Percentiles rank a stretch among this genome's conserved stretches.
These are phyloP conservation scores for Hypoxylon crocopeplum DNA, from an alignment of 495 filamentous ascomycete genomes.

Conservation along the genomic window DNA sequence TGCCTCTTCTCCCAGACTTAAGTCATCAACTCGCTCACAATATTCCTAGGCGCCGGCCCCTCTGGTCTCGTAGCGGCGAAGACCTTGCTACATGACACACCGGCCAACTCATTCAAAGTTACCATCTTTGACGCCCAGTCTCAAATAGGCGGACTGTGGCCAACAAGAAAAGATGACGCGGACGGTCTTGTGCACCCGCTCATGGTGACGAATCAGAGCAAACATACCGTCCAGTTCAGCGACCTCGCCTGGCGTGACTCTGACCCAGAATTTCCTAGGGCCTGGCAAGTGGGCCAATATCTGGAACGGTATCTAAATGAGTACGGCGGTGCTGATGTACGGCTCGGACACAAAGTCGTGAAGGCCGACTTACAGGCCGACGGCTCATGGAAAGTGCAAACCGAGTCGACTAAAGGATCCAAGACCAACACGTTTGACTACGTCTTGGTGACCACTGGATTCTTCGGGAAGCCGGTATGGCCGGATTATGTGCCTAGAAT, in stretches of 20 bases:
- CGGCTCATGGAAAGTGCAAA: slow-evolving; percentile 62
- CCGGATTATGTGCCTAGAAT: slow-evolving; percentile 49
- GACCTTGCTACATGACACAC: slow-evolving; percentile 68
- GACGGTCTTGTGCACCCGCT: slow-evolving; percentile 63
- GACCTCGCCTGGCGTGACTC: slow-evolving; percentile 71
- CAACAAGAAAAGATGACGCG: slow-evolving; percentile 49
- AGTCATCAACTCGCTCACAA: slow-evolving; percentile 2
- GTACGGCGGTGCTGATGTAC: slow-evolving; percentile 59
- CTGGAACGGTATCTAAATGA: slow-evolving; percentile 65
- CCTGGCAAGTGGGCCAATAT: slow-evolving; percentile 79
- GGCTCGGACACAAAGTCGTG: slow-evolving; percentile 61
- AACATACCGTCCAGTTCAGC: slow-evolving; percentile 79
- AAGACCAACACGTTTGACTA: slow-evolving; percentile 67
- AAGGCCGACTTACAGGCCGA: slow-evolving; percentile 47
- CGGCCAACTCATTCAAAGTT: slow-evolving; percentile 65
- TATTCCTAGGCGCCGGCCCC: slow-evolving; percentile 72
- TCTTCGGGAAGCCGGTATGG: slow-evolving; percentile 69
- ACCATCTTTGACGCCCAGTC: slow-evolving; percentile 72
- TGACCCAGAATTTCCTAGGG: slow-evolving; percentile 70
- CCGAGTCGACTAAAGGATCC: slow-evolving; percentile 40
- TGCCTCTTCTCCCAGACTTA: background rate
- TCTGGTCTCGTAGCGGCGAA: slow-evolving; percentile 85
- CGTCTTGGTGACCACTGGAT: slow-evolving; percentile 76
- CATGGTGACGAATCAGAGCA: slow-evolving; percentile 82
- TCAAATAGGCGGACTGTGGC: slow-evolving; percentile 81